phyloP scores from a whole-genome alignment of 2,329 filamentous ascomycete genomes.

The Cadophora sp. region DNA sequence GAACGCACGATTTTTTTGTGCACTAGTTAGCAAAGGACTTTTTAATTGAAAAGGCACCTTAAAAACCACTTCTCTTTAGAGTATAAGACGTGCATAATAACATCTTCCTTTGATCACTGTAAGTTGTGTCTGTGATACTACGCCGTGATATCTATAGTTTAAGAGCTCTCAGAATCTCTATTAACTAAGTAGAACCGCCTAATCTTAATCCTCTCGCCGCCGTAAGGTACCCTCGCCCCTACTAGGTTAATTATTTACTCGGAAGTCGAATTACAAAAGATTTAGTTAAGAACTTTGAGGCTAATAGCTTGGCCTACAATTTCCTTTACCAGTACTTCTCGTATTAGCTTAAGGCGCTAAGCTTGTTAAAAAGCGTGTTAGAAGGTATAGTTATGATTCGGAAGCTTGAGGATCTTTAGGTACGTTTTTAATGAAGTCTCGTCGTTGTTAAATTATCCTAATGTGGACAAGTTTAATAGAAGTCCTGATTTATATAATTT shows the following conservation, averaged over 20 bases:
- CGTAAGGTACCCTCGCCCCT: slow-evolving; percentile 42
- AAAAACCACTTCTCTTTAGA: slow-evolving; percentile 44
- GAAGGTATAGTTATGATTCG: too few species aligned
- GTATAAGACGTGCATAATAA: slow-evolving; percentile 39
- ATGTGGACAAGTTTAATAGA: slow-evolving; percentile 13
- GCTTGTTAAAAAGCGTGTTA: too few species aligned
- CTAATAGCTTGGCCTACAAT: slow-evolving; percentile 13
- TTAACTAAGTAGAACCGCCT: slow-evolving; percentile 38
- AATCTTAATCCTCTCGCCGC: slow-evolving; percentile 41
- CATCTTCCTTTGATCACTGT: slow-evolving; percentile 48
- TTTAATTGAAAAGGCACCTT: slow-evolving; percentile 33
- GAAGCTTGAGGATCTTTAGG: slow-evolving; percentile 34
- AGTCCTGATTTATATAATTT: slow-evolving; percentile 19
- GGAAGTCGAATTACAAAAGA: slow-evolving; percentile 28
- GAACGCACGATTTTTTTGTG: slow-evolving; percentile 41
- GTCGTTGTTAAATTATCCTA: slow-evolving; percentile 35
- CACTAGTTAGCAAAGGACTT: slow-evolving; percentile 47
- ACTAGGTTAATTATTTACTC: slow-evolving; percentile 47
- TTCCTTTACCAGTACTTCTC: slow-evolving; percentile 25
- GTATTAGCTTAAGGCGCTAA: slow-evolving; percentile 33
- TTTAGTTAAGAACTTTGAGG: slow-evolving; percentile 18
- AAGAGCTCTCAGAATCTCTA: slow-evolving; percentile 31
- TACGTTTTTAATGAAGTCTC: slow-evolving; percentile 31
- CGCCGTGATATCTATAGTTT: slow-evolving; percentile 49
- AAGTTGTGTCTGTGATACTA: slow-evolving; percentile 43